These are phyloP conservation scores for Epichloe gansuensis DNA, from an alignment of 2,329 filamentous ascomycete species.

Conservation along the genomic window DNA sequence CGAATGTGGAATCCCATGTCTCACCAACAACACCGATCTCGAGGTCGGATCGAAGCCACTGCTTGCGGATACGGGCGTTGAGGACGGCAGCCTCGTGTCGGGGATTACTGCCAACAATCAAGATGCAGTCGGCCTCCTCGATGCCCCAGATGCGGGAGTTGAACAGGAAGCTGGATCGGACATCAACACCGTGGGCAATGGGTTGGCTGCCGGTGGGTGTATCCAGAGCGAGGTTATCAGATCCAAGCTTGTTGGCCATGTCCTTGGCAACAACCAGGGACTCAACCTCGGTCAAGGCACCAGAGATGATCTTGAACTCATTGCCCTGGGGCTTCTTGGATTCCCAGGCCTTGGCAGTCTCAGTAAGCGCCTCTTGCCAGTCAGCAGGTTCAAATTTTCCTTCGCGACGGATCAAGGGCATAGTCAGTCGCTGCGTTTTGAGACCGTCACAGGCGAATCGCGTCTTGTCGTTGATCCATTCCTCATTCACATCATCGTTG, in stretches of 20 bases:
- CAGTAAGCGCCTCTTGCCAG: slow-evolving; percentile 89
- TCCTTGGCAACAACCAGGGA: slow-evolving; percentile 95
- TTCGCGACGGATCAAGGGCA: slow-evolving; percentile 75
- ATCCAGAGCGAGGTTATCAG: slow-evolving; percentile 89
- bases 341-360: slow-evolving; percentile 71
- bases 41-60: slow-evolving; percentile 90
- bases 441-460: slow-evolving; percentile 93
- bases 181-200: slow-evolving; percentile 81
- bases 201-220: slow-evolving; percentile 74
- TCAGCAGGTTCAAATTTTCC: slow-evolving; percentile 85
- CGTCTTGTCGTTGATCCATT: slow-evolving; percentile 99
- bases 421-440: slow-evolving; percentile 90
- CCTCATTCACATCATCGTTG: slow-evolving; percentile 97
- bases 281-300: slow-evolving; percentile 83
- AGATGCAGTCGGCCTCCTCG: slow-evolving; percentile 83
- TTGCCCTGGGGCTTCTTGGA: slow-evolving; percentile 72
- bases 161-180: slow-evolving; percentile 91
- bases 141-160: slow-evolving; percentile 92
- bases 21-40: slow-evolving; percentile 87
- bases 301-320: slow-evolving; percentile 91
- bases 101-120: slow-evolving; percentile 90
- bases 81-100: slow-evolving; percentile 89
- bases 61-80: slow-evolving; percentile 94
- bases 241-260: slow-evolving; percentile 88
- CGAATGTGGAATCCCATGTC: slow-evolving; percentile 85